Conservation (phyloP, 2,329 filamentous ascomycete genomes). For the Stemphylium lycopersici region DNA sequence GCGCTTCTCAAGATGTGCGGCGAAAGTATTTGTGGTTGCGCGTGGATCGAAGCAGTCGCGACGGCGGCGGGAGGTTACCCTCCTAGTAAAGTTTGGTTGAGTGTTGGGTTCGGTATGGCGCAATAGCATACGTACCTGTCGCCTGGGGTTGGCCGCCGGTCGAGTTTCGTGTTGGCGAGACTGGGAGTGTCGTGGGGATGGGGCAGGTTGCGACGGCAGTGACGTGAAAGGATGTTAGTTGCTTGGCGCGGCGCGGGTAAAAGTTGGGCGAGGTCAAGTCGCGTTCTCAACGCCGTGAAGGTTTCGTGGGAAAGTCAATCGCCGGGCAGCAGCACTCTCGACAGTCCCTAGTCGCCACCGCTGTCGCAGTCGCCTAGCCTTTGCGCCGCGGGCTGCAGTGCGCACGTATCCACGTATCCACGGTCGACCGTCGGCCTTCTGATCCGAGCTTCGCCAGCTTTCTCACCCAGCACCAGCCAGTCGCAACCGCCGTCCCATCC, state of each 20-base stretch:
- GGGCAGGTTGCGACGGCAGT: slow-evolving; percentile 13
- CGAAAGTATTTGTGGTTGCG: neutral
- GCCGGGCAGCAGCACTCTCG: neutral
- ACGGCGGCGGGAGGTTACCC: slow-evolving; percentile 32
- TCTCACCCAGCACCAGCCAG: slow-evolving; percentile 10
- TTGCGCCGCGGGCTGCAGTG: neutral
- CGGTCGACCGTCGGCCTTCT: slow-evolving; percentile 5
- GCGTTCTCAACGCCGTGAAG: slow-evolving; percentile 6
- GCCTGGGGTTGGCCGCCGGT: slow-evolving; percentile 20
- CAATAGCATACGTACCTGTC: slow-evolving; percentile 31
- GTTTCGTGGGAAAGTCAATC: neutral
- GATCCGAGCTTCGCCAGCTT: slow-evolving; percentile 11
- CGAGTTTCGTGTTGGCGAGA: slow-evolving; percentile 3
- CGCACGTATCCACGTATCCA: neutral
- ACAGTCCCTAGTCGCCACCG: neutral
- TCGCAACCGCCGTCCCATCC: slow-evolving; percentile 2
- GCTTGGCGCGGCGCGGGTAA: slow-evolving; percentile 27
- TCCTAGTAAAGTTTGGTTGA: slow-evolving; percentile 30
- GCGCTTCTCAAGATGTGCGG: neutral
- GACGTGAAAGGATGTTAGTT: slow-evolving; percentile 19
- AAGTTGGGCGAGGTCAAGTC: slow-evolving; percentile 21
- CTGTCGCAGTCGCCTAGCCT: neutral
- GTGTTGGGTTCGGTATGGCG: slow-evolving; percentile 18
- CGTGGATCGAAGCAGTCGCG: slow-evolving; percentile 9
- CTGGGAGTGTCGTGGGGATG: slow-evolving; percentile 9